Conservation (phyloP, 2,329 filamentous ascomycete species). For the Aspergillus brunneoviolaceus region DNA sequence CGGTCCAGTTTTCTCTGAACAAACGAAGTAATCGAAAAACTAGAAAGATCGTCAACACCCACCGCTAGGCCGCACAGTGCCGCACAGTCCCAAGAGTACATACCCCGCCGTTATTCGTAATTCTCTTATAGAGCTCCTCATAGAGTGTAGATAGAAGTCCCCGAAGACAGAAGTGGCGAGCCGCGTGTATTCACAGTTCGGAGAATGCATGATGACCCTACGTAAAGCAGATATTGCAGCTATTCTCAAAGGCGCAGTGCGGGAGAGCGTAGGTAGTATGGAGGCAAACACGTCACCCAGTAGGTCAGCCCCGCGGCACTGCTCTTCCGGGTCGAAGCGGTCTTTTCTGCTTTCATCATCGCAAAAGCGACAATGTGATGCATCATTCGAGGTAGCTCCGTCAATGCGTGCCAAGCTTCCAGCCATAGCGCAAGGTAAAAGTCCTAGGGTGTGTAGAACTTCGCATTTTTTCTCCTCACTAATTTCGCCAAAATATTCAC, state of each 20-base stretch:
- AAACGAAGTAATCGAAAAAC: constrained; percentile 66
- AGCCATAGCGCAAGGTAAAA: constrained; percentile 57
- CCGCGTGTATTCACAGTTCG: constrained; percentile 60
- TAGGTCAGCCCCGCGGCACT: constrained; percentile 28
- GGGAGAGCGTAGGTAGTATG: constrained; percentile 41
- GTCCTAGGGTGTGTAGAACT: constrained; percentile 56
- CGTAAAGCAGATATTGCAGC: constrained; percentile 70
- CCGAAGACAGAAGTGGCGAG: constrained; percentile 68
- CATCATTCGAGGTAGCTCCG: constrained; percentile 22
- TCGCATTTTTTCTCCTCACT: constrained; percentile 53
- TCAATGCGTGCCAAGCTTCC: constrained; percentile 42
- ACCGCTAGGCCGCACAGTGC: not conserved
- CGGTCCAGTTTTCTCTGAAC: constrained; percentile 52
- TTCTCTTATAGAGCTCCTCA: constrained; percentile 82
- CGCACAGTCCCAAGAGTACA: constrained; percentile 1
- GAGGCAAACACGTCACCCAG: constrained; percentile 46
- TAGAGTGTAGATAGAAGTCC: constrained; percentile 76
- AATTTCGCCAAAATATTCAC: constrained; percentile 48
- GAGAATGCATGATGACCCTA: constrained; percentile 67
- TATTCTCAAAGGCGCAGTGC: constrained; percentile 63
- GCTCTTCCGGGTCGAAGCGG: constrained; percentile 13
- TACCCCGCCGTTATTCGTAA: constrained; percentile 76
- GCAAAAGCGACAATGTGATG: constrained; percentile 39
- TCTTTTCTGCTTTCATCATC: constrained; percentile 30
- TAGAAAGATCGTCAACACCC: constrained; percentile 29